A percentile compares a stretch with the other conserved stretches of the same genome.
These are phyloP conservation scores for Lyophyllum atratum DNA, from an alignment of 768 basidiomycete species.

Conservation along the genomic window DNA sequence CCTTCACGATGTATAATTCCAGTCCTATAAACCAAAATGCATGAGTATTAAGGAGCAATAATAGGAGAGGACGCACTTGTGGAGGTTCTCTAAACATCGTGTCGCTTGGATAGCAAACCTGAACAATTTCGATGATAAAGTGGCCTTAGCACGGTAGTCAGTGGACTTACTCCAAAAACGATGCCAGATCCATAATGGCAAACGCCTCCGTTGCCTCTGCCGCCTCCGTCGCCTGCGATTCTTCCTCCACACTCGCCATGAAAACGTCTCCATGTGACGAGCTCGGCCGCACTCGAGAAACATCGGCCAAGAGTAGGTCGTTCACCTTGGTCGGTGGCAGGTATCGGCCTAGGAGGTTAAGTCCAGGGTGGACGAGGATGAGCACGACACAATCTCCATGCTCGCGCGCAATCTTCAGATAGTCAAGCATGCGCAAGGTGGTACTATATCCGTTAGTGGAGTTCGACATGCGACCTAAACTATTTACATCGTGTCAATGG, in stretches of 20 bases:
- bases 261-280: conserved; percentile 50
- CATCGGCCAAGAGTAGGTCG: conserved; percentile 63
- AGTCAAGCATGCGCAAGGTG: conserved; percentile 61
- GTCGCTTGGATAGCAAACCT: conserved; percentile 80
- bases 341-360: conserved; percentile 70
- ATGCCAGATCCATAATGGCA: conserved; percentile 76
- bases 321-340: conserved; percentile 68
- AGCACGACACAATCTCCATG: conserved; percentile 71
- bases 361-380: conserved; percentile 70
- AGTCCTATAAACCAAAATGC: conserved; percentile 33
- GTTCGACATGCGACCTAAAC: conserved; percentile 51
- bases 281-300: conserved; percentile 40
- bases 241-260: conserved; percentile 47
- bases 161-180: conserved; percentile 65
- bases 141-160: background rate
- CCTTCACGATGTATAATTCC: conserved; percentile 74
- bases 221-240: conserved; percentile 34
- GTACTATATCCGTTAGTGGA: conserved; percentile 54
- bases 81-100: conserved; percentile 67
- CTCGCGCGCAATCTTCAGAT: conserved; percentile 63
- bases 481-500: conserved; percentile 21
- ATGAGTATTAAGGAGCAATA: background rate
- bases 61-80: conserved; percentile 41
- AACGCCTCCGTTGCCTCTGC: conserved; percentile 58
- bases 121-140: conserved; percentile 8